Evolutionary conservation across 2,329 filamentous ascomycete species (phyloP), one percentile per base, ranked within the genome.

Genomic region (Pseudogymnoascus sp.): DNA sequence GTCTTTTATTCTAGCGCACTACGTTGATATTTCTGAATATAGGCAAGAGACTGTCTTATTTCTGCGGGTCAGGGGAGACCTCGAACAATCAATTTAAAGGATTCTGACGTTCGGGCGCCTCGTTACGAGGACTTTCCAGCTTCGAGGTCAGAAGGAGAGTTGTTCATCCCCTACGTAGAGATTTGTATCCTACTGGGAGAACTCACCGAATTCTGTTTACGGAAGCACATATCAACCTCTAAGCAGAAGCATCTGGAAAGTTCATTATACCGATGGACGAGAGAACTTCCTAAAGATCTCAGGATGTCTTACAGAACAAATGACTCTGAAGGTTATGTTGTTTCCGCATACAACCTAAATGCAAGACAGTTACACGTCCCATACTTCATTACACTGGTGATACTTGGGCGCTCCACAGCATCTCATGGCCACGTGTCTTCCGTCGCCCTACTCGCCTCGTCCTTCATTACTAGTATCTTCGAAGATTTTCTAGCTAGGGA

Each of bases 401-500:
- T 78, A 31, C 63, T 78, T 6, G 74, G 74, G 64, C 72, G 75
- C 48, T 68, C 73, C 4, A 65, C 67, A 12, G 67, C 71, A 1
- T 7, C 45, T 2, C 31, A 25, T 10, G 45, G 25, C 4, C 25
- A 52, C 29, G 72, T 74, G 1, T 76, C 76, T 4, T 67, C 73
- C 8, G 73, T 72, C 3, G 72, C 73, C 3, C 66, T 77, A 4
- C 69, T 78, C 5, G 74, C 76, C 13, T 76, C 76, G 0, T 77
- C 76, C 0, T 77, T 74, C 40, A 65, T 77, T 27, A 74, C 75
- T 4, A 73, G 75, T 2, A 76, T 78, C 4, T 77, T 76, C 39
- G 75, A 78, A 64, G 75, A 77, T 58, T 76, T 78, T 58, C 71
- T 78, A 15, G 74, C 74, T 29, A 69, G 75, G 9, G 75, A 78